These are phyloP conservation scores for Candida labiduridarum DNA, from an alignment of 1,139 yeast genomes.

Conservation along the genomic window DNA sequence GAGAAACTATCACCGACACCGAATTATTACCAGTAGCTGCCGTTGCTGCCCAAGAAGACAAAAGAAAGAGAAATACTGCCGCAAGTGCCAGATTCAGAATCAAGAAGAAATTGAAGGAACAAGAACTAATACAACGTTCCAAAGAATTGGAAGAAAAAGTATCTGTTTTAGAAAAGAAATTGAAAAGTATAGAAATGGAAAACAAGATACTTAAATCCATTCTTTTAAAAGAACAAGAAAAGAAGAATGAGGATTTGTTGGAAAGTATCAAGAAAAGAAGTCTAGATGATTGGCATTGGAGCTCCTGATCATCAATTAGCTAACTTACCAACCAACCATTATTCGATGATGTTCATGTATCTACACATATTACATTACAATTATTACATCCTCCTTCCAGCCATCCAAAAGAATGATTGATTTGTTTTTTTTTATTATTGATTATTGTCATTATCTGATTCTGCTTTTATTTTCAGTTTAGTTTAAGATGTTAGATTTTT, in stretches of 20 bases:
- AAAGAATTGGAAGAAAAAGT: constrained; percentile 46
- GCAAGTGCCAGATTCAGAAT: constrained; percentile 65
- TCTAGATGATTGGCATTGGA: constrained; percentile 4
- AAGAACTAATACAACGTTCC: constrained; percentile 56
- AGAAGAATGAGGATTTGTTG: constrained; percentile 41
- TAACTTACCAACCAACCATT: no score
- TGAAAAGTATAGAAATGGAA: constrained; percentile 70
- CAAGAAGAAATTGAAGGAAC: constrained; percentile 61
- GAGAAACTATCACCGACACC: background rate
- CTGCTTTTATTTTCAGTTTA: no score
- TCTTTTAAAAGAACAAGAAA: constrained; percentile 51
- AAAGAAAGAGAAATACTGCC: constrained; percentile 61
- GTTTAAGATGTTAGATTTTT: no score
- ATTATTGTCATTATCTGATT: background rate
- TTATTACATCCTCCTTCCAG: no score
- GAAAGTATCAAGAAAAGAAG: constrained; percentile 47
- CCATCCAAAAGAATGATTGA: background rate
- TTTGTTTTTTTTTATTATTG: background rate
- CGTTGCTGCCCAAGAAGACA: constrained; percentile 31
- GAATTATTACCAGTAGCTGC: constrained; percentile 6
- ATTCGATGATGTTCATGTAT: background rate
- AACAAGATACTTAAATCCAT: constrained; percentile 64
- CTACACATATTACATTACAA: background rate
- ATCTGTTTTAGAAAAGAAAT: constrained; percentile 40
- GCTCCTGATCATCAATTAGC: background rate